Base-by-base conservation (phyloP, 73 alveolate species). In the Paramecium sonneborni region DNA sequence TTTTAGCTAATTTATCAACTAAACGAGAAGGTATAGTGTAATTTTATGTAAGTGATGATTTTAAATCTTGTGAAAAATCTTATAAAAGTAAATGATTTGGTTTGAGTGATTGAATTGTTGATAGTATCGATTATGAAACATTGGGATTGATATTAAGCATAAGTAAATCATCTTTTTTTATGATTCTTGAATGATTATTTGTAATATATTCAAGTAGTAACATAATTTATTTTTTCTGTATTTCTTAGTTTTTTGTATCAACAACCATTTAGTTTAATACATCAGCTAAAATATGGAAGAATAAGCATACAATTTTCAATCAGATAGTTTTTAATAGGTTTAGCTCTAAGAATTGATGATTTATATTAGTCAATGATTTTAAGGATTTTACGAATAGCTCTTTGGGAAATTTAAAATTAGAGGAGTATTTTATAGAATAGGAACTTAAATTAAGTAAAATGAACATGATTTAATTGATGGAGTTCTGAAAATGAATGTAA, bases 301-400 rank as follows among this genome's bases (percentile, higher is more conserved):
- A 20, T 43, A 41, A 26, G 55, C 7, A 38, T 43, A 79, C 55
- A 38, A 79, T 79, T 43, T 43, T 39, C 90, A 44, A 38, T 39
- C 6, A 39, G 5, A 46, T 30, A 23, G 20, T 79, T 34, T 79
- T 34, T 38, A 5, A 79, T 23, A 12, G 62, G 44, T 39, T 39
- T 26, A 20, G 44, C 32, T 79, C 90, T 39, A 6, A 79, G 26
- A 24, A 39, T 12, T 14, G 74, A 57, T 23, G 74, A 39, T 46
- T 79, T 79, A 79, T 39, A 79, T 5, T 20, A 79, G 20, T 79
- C 90, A 10, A 79, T 43, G 12, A 38, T 39, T 79, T 79, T 79
- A 5, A 79, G 15, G 9, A 79, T 34, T 21, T 39, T 79, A 20
- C 55, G 28, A 20, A 79, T 44, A n/a, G 90, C 55, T 44, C 74